Percentiles rank a stretch among this genome's conserved stretches.
Conservation (phyloP, 78 protist genomes). For the Pirum gemmata region DNA sequence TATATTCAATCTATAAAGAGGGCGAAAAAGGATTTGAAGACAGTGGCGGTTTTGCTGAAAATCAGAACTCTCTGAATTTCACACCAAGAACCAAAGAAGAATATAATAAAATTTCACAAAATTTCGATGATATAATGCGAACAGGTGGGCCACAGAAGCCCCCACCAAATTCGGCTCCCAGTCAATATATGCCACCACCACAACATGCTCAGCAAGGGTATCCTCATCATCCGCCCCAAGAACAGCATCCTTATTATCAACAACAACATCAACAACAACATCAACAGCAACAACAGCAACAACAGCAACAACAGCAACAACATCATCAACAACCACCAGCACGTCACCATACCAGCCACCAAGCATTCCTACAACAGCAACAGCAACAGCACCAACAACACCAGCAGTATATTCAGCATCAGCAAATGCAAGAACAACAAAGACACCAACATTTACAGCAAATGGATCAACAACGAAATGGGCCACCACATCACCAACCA, state of each 20-base stretch:
- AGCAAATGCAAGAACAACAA: neutral
- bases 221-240: neutral
- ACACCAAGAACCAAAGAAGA: too few species aligned
- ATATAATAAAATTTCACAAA: too few species aligned
- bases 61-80: too few species aligned
- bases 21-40: too few species aligned
- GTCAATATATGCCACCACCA: neutral
- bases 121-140: too few species aligned
- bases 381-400: conserved; percentile 8
- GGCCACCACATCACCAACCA: too few species aligned
- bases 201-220: neutral
- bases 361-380: neutral
- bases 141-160: neutral
- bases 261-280: conserved; percentile 20
- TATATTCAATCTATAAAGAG: too few species aligned
- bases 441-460: neutral
- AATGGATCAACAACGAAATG: too few species aligned
- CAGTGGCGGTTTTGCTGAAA: too few species aligned
- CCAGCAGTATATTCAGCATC: neutral
- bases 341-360: neutral
- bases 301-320: neutral
- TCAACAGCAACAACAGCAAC: neutral
- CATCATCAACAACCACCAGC: neutral
- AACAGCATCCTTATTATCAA: conserved; percentile 9
- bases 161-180: neutral